Conservation (phyloP, 306 rosid species). For the Arachis stenosperma region DNA sequence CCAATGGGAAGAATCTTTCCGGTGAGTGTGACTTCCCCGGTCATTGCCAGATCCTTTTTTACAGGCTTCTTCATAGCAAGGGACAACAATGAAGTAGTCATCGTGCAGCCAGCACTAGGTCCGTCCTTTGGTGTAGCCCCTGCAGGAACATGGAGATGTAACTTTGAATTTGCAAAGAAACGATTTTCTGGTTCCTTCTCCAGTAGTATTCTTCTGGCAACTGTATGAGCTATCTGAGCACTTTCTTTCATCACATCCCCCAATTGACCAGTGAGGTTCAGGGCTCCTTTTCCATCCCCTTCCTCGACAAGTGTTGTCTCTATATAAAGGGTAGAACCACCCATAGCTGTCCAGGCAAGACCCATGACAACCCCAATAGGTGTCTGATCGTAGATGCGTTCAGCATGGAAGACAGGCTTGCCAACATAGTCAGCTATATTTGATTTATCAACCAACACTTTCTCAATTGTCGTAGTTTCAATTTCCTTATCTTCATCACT, state of each 20-base stretch:
- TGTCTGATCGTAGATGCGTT: slow-evolving; percentile 83
- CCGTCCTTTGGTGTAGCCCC: slow-evolving; percentile 99
- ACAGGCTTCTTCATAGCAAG: slow-evolving; percentile 87
- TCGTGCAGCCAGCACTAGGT: slow-evolving; percentile 99
- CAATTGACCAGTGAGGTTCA: slow-evolving; percentile 88
- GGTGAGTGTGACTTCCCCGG: slow-evolving; percentile 96
- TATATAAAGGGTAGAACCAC: slow-evolving; percentile 94
- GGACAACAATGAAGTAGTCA: slow-evolving; percentile 92
- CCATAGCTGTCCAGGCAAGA: slow-evolving; percentile 99
- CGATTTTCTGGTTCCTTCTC: slow-evolving; percentile 63
- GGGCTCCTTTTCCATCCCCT: slow-evolving; percentile 88
- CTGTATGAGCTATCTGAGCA: slow-evolving; percentile 97
- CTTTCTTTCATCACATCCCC: slow-evolving; percentile 99
- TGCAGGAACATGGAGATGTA: slow-evolving; percentile 97
- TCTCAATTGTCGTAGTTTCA: slow-evolving; percentile 51
- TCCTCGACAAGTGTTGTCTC: slow-evolving; percentile 83
- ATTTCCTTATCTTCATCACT: slow-evolving; percentile 42
- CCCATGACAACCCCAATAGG: slow-evolving; percentile 98
- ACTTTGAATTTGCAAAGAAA: slow-evolving; percentile 78
- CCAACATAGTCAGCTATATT: slow-evolving; percentile 81
- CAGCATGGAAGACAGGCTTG: slow-evolving; percentile 98
- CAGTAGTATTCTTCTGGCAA: slow-evolving; percentile 68
- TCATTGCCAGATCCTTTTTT: slow-evolving; percentile 95
- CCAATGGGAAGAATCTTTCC: slow-evolving; percentile 99
- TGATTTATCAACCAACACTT: slow-evolving; percentile 62